phyloP scores from a whole-genome alignment of 2,329 filamentous ascomycete species.

The Aureobasidium sp. region DNA sequence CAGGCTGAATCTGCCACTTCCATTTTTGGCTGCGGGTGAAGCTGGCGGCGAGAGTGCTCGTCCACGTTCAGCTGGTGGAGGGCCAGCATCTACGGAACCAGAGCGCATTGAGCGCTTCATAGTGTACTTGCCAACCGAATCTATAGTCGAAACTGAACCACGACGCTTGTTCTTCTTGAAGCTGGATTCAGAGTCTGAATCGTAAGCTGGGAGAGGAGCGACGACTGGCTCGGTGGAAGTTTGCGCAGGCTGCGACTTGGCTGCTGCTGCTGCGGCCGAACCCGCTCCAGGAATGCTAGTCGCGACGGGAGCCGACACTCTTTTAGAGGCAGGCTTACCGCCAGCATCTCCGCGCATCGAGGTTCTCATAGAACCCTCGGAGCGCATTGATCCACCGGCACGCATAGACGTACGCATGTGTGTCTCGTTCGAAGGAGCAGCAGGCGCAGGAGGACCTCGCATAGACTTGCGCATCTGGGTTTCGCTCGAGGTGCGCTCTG shows the following conservation, averaged over 20 bases:
- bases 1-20: slow-evolving; percentile 54
- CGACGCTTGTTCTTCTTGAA: slow-evolving; percentile 52
- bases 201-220: slow-evolving; percentile 25
- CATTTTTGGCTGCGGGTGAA: slow-evolving; percentile 28
- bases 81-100: slow-evolving; percentile 29
- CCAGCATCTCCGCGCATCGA: slow-evolving; percentile 21
- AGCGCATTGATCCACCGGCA: slow-evolving; percentile 19
- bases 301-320: slow-evolving; percentile 12
- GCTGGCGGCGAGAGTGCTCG: slow-evolving; percentile 41
- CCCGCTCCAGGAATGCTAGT: slow-evolving; percentile 22
- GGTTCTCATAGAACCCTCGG: slow-evolving; percentile 19
- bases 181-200: slow-evolving; percentile 55
- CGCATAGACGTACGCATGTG: slow-evolving; percentile 34
- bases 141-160: slow-evolving; percentile 22
- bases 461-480: slow-evolving; percentile 32
- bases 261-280: slow-evolving; percentile 17
- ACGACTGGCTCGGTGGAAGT: neutral
- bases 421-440: slow-evolving; percentile 18
- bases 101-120: slow-evolving; percentile 70
- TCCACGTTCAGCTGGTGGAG: slow-evolving; percentile 28
- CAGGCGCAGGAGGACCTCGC: slow-evolving; percentile 21
- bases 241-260: slow-evolving; percentile 21
- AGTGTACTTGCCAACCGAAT: slow-evolving; percentile 42
- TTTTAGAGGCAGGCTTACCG: slow-evolving; percentile 16
- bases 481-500: slow-evolving; percentile 16